Percentiles rank a stretch among this genome's conserved stretches.
phyloP scores from a whole-genome alignment of 2,329 filamentous ascomycete species.

The Ophiostoma perfectum region DNA sequence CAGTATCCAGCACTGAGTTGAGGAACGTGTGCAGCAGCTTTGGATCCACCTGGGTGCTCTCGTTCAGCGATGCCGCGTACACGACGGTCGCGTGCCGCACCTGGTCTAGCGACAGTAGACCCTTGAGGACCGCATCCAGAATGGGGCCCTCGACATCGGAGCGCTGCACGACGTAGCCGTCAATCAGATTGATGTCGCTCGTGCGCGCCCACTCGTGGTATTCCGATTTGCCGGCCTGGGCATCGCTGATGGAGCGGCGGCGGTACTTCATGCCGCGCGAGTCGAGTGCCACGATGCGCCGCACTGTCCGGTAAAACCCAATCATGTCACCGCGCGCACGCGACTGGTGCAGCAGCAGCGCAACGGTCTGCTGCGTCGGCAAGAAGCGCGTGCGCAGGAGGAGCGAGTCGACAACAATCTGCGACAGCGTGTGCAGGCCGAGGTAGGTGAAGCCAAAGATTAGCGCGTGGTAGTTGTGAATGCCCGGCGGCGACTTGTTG shows the following conservation, averaged over 20 bases:
- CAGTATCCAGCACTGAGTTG: constrained; percentile 38
- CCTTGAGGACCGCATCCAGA: constrained; percentile 43
- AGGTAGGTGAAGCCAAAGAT: constrained; percentile 58
- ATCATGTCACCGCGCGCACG: constrained; percentile 38
- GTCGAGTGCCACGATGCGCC: constrained; percentile 44
- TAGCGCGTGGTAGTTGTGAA: constrained; percentile 66
- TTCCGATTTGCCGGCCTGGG: constrained; percentile 24
- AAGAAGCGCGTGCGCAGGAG: constrained; percentile 40
- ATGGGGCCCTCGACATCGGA: constrained; percentile 37
- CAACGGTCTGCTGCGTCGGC: constrained; percentile 46
- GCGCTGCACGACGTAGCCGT: constrained; percentile 39
- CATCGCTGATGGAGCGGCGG: constrained; percentile 16
- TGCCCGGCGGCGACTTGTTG: constrained; percentile 55
- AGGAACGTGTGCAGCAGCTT: constrained; percentile 39
- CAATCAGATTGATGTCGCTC: constrained; percentile 28
- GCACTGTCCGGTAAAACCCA: constrained; percentile 42
- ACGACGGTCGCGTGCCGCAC: constrained; percentile 42
- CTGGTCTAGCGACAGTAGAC: constrained; percentile 45
- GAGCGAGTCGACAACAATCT: constrained; percentile 50
- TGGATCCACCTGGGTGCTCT: constrained; percentile 36
- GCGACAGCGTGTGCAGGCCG: constrained; percentile 45
- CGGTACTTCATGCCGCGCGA: constrained; percentile 38
- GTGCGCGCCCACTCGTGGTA: constrained; percentile 30
- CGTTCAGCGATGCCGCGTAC: constrained; percentile 38
- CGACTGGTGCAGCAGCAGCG: constrained; percentile 49